Conservation (phyloP, 495 filamentous ascomycete species). For the Penicillium macrosclerotiorum region DNA sequence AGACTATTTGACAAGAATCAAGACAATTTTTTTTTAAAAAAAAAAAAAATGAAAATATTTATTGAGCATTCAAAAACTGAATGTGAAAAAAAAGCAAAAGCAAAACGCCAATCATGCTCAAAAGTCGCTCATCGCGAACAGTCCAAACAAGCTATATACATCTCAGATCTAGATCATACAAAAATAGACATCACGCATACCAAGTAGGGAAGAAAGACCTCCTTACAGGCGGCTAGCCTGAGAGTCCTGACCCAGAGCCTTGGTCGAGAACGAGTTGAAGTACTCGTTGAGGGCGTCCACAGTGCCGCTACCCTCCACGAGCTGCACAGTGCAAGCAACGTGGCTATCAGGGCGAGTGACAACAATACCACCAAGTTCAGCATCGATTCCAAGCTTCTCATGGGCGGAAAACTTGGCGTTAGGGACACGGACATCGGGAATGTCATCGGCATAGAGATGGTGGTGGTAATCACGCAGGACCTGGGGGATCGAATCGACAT, state of each 20-base stretch:
- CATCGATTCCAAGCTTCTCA: conserved; percentile 78
- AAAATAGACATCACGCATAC: conserved; percentile 14
- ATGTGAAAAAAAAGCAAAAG: conserved; percentile 10
- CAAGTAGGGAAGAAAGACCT: too few species aligned
- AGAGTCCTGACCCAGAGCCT: conserved; percentile 39
- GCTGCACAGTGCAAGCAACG: conserved; percentile 68
- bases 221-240: conserved; percentile 40
- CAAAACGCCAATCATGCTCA: conserved; percentile 38
- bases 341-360: conserved; percentile 86
- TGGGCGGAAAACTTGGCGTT: conserved; percentile 71
- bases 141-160: conserved; percentile 25
- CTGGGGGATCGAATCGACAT: conserved; percentile 64
- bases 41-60: not conserved
- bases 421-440: conserved; percentile 68
- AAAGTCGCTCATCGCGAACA: conserved; percentile 20
- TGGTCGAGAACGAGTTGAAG: conserved; percentile 65
- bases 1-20: not conserved
- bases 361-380: conserved; percentile 71
- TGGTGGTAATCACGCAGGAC: conserved; percentile 71
- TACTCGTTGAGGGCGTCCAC: conserved; percentile 81
- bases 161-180: conserved; percentile 14
- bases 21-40: not conserved
- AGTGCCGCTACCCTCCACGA: conserved; percentile 73
- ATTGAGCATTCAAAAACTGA: conserved; percentile 6
- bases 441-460: conserved; percentile 84